Base-by-base conservation (phyloP, 495 filamentous ascomycete genomes). In the Xanthoparmelia taractica region DNA sequence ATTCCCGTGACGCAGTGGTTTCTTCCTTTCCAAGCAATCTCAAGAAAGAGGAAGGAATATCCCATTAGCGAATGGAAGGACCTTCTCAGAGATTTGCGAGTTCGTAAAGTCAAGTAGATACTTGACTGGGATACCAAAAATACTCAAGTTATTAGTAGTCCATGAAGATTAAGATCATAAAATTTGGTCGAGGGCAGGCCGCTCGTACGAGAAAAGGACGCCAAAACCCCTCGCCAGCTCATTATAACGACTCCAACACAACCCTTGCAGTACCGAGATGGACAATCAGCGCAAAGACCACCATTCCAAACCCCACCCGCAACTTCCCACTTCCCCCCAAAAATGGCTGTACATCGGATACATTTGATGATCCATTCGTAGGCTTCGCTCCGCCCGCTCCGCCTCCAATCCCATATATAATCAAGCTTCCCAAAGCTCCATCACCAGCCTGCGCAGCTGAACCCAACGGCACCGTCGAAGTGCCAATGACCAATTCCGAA, bases 401-500 rank as follows among this genome's bases (percentile, higher is more conserved):
- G 18, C 38, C 38, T 0, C 10, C 38, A 13, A 41, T 8, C 5
- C 38, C 57, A 45, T 20, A 11, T 25, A 59, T 18, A 15, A 59
- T 59, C 18, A 45, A 34, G 43, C 43, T 25, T 23, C 38, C 37
- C 38, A 59, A 45, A 31, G 15, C 18, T 2, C 8, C 57, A 2
- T 1, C 37, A 25, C 2, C 18, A 2, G 25, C n/a, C 43, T 45
- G 57, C 43, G 10, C 57, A 6, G 38, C 57, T 12, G 38, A 3
- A 4, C 25, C 48, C n/a, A 59, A n/a, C 25, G 25, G 38, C 31
- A 59, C 12, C 15, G 57, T 59, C 25, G 57, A 59, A 31, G 57
- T 31, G 5, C 57, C 57, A 18, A 59, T 33, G 17, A 43, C 27
- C 25, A 59, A 7, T 4, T 34, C 13, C 10, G 57, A 59, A 45